Percentiles rank a stretch among this genome's conserved stretches.
Conservation (phyloP, 1,139 yeast species). For the Meyerozyma carpophila region DNA sequence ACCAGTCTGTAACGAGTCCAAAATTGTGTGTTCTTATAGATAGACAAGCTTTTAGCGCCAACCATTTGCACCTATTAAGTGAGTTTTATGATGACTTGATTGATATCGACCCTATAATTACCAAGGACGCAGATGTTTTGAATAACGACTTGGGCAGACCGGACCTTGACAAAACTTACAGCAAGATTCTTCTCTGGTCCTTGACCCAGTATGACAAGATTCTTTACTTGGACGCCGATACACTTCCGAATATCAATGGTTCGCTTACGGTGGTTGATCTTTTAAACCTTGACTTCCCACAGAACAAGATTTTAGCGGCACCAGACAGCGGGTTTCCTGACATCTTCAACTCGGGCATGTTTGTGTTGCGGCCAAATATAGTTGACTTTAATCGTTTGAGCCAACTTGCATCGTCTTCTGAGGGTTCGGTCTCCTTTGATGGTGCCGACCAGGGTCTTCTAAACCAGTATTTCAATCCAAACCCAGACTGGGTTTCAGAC, state of each 20-base stretch:
- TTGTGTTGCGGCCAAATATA: constrained; percentile 57
- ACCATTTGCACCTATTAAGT: constrained; percentile 24
- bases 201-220: constrained; percentile 53
- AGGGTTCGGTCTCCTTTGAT: constrained; percentile 54
- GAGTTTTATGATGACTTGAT: constrained; percentile 27
- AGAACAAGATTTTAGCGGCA: constrained; percentile 56
- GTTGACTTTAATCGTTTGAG: constrained; percentile 41
- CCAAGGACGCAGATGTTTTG: constrained; percentile 23
- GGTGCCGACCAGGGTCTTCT: constrained; percentile 95
- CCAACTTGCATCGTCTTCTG: constrained; percentile 19
- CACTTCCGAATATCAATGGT: constrained; percentile 48
- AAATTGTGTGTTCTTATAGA: constrained; percentile 34
- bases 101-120: constrained; percentile 24
- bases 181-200: constrained; percentile 73
- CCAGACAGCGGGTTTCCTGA: constrained; percentile 98
- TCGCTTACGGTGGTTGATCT: constrained; percentile 28
- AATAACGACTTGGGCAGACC: constrained; percentile 53
- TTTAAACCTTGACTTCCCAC: constrained; percentile 26
- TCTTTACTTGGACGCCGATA: constrained; percentile 79
- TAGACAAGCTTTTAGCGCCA: constrained; percentile 18
- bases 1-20: constrained; percentile 10
- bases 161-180: constrained; percentile 65
- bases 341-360: constrained; percentile 84
- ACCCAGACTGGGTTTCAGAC: constrained; percentile 37
- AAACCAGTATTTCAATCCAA: constrained; percentile 66